Percentiles rank a stretch among this genome's conserved stretches.
Evolutionary conservation across 306 rosid genomes (phyloP).

Genomic region (Vicia sativa): DNA sequence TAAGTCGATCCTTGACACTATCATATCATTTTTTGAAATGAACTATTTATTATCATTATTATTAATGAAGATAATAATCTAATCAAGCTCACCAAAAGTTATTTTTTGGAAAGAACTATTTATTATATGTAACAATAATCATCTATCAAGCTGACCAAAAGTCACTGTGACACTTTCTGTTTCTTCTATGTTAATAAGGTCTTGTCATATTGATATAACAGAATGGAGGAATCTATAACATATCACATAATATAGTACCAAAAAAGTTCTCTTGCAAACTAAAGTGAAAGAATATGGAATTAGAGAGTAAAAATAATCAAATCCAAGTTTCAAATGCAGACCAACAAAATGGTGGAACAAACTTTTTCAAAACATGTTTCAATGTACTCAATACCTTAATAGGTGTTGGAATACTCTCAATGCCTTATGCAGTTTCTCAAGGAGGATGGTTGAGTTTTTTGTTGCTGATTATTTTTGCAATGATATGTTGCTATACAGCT

Average conservation of each 20-base stretch:
- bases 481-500: constrained; percentile 66
- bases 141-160: neutral
- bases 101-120: neutral
- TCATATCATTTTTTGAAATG: neutral
- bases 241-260: neutral
- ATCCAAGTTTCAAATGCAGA: constrained; percentile 31
- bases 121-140: neutral
- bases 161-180: neutral
- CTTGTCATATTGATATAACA: neutral
- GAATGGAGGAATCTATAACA: neutral
- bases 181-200: no score
- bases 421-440: constrained; percentile 71
- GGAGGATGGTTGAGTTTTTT: constrained; percentile 78
- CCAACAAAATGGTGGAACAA: constrained; percentile 49
- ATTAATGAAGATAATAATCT: neutral
- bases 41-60: neutral
- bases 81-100: constrained; percentile 4
- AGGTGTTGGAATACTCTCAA: constrained; percentile 77
- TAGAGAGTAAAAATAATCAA: constrained; percentile 47
- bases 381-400: constrained; percentile 68
- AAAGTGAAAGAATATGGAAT: constrained; percentile 41
- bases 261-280: neutral
- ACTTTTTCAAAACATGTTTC: constrained; percentile 62
- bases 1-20: neutral
- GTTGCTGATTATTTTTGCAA: constrained; percentile 49